These are phyloP conservation scores for Kitagawia praeruptora DNA, from an alignment of 129 eudicot genomes.

Conservation along the genomic window DNA sequence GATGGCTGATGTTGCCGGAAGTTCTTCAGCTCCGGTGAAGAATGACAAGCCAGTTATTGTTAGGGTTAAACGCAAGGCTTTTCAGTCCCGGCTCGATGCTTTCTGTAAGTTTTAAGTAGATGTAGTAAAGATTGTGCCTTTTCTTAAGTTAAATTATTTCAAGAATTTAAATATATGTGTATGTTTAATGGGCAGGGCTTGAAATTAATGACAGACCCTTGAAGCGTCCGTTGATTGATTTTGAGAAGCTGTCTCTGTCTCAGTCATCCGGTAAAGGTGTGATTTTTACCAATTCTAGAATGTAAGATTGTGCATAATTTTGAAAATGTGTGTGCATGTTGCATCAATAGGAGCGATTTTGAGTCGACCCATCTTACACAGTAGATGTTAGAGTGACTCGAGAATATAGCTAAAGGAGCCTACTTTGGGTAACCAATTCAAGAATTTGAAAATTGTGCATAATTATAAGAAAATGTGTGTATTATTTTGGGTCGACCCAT, in stretches of 20 bases:
- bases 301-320: background rate
- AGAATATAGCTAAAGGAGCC: background rate
- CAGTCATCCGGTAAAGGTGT: constrained; percentile 44
- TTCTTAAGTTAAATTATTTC: background rate
- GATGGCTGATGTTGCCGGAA: constrained; percentile 24
- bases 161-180: background rate
- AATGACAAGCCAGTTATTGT: constrained; percentile 55
- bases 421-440: background rate
- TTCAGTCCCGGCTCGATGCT: constrained; percentile 82
- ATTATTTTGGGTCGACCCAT: background rate
- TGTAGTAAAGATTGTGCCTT: background rate
- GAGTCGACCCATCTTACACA: background rate
- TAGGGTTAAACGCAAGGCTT: constrained; percentile 77
- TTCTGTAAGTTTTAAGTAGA: constrained; percentile 36
- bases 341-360: background rate
- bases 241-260: constrained; percentile 62
- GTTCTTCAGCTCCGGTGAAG: constrained; percentile 22
- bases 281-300: background rate
- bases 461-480: background rate
- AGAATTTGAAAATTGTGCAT: background rate
- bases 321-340: background rate
- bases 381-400: too few relatives aligned
- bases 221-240: constrained; percentile 68
- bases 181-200: constrained; percentile 48
- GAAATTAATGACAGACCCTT: constrained; percentile 81